Base-by-base conservation (phyloP, 2,329 filamentous ascomycete species). In the Paracoccidioides brasiliensis region DNA sequence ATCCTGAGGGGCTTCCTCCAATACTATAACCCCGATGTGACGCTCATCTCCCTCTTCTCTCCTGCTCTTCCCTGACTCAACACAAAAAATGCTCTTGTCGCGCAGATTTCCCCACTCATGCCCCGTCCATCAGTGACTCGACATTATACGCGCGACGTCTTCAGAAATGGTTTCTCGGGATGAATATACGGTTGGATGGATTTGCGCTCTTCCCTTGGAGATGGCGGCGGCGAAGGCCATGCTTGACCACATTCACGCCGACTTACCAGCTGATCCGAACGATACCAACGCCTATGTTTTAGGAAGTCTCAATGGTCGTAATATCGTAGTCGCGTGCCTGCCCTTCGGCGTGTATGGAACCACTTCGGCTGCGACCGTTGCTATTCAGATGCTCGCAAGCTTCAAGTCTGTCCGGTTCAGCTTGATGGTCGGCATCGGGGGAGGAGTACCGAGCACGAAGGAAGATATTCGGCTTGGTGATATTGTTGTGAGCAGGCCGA, bases 371-470 rank as follows among this genome's bases (percentile, higher is more conserved):
- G 53, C 57, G 8, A 53, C 22, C 7, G 56, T 62, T 4, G 57
- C 56, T 9, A 53, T 7, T 9, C 41, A 62, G 35, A 59, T 64
- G 57, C 51, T 56, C 5, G 14, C 49, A 9, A 62, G 52, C 33
- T 64, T 61, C 50, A 30, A 44, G 30, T 57, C 37, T 7, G 53
- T 64, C 37, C 51, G 57, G 10, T 52, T 64, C 40, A 52, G 49
- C 32, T 46, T 65, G 37, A 59, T 64, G 57, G 62, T 65, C 7
- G 62, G 62, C 12, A 59, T 64, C 43, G 63, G 61, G 5, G 63
- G 60, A 40, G 63, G 61, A 7, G 58, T 61, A 14, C 63, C 64
- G 10, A 32, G 46, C 42, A 43, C 30, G 5, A 42, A 37, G 10
- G 35, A 57, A 9, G 62, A 63, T 51, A 57, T 64, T 52, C 56